Evolutionary conservation across 108 stramenopile genomes (phyloP).

Genomic region (Cyclotella choctawhatcheeana): DNA sequence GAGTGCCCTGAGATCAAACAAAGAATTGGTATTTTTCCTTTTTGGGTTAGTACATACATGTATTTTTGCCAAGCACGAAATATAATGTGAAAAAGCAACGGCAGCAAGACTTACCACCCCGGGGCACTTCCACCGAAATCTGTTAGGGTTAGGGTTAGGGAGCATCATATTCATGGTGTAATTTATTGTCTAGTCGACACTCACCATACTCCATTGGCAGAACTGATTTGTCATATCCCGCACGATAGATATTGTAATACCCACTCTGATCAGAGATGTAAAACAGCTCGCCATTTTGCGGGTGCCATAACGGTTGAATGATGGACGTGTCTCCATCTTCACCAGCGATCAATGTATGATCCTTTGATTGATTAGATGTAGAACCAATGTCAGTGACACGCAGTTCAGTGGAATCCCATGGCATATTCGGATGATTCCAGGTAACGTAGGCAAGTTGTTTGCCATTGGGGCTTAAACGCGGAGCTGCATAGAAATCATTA

Average conservation of each 20-base stretch:
- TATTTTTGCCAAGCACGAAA: neutral
- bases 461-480: constrained; percentile 55
- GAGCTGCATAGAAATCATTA: constrained; percentile 72
- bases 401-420: constrained; percentile 76
- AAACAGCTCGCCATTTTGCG: constrained; percentile 54
- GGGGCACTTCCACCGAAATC: constrained; percentile 71
- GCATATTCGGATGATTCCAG: constrained; percentile 90
- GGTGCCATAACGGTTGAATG: constrained; percentile 72
- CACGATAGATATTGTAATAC: constrained; percentile 71
- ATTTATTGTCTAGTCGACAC: too few relatives aligned
- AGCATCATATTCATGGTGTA: too few relatives aligned
- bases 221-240: constrained; percentile 21
- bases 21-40: constrained; percentile 14
- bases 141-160: too few relatives aligned
- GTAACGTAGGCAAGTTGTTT: constrained; percentile 63
- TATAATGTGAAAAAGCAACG: neutral
- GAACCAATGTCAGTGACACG: constrained; percentile 33
- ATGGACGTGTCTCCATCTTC: constrained; percentile 66
- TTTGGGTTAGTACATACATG: neutral
- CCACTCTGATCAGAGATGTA: constrained; percentile 73
- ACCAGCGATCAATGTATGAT: constrained; percentile 59
- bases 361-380: constrained; percentile 18
- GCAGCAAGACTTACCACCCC: constrained; percentile 47
- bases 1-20: constrained; percentile 40
- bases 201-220: constrained; percentile 57